Base-by-base conservation (phyloP, 129 eudicot genomes). In the Logfia minima region DNA sequence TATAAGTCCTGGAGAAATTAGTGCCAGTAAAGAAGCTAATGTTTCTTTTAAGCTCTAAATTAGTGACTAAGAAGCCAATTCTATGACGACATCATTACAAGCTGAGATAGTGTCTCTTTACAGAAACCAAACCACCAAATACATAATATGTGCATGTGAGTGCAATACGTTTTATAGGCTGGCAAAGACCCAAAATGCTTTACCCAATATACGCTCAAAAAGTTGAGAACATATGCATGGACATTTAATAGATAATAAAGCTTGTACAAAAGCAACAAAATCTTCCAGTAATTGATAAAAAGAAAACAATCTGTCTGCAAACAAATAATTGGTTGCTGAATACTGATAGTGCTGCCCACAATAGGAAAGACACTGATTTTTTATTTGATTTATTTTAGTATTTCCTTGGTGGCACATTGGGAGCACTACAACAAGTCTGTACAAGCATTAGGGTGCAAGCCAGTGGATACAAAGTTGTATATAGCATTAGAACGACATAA, bases 391-490 rank as follows among this genome's bases (percentile, higher is more conserved):
- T 82, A 77, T 29, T 17, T 66, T 72, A 77, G 43, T 72, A 66
- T 32, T 72, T 67, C 79, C 66, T 52, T 55, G 63, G 70, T 67
- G 78, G 78, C 66, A 66, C 35, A 66, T 58, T 45, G 64, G 64
- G 75, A 60, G 72, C 56, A 56, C 53, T 51, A 72, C 28, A 77
- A 45, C 71, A 71, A 72, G 66, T 22, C 26, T 77, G 66, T 66
- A 73, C 53, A 77, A 77, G 48, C 70, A 77, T 71, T 74, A 78
- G 79, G 76, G 79, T 71, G 75, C 79, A 72, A 74, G 76, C 65
- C 71, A 74, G 71, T 45, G n/a, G 29, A 68, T 68, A 67, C 35
- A 67, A 74, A 55, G 66, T 41, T 71, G 43, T 75, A 77, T n/a
- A 70, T 39, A 71, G 19, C 52, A 76, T 51, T 56, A 63, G 69